phyloP scores from a whole-genome alignment of 176 grass and related monocot genomes.

The Canna indica region DNA sequence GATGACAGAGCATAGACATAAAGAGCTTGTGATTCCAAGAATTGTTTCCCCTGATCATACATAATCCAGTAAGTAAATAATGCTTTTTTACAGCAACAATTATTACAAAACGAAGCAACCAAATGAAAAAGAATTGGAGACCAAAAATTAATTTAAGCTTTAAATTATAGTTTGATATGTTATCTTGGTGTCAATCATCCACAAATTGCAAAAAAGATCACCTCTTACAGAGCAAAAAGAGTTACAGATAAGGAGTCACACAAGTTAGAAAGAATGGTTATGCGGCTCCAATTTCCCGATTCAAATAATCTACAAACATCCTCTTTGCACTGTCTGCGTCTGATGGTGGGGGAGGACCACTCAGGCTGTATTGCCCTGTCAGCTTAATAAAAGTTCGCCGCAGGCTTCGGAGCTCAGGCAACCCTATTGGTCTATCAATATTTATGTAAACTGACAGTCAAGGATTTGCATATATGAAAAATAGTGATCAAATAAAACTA shows the following conservation, averaged over 20 bases:
- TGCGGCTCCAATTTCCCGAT: conserved; percentile 56
- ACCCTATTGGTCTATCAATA: conserved; percentile 56
- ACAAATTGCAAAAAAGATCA: not conserved
- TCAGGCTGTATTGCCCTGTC: conserved; percentile 72
- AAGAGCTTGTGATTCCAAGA: too few relatives aligned
- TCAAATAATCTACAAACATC: conserved; percentile 91
- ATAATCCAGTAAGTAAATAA: not conserved
- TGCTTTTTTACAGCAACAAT: not conserved
- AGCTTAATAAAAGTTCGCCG: conserved; percentile 81
- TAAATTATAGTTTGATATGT: not conserved
- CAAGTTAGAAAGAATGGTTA: not conserved
- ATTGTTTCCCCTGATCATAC: too few relatives aligned
- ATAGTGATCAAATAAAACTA: not conserved
- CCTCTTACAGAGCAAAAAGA: not conserved
- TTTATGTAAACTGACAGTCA: conserved; percentile 63
- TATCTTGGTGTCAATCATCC: not conserved
- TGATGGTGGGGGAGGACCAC: conserved; percentile 66
- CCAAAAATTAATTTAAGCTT: not conserved
- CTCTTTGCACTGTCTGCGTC: conserved; percentile 73
- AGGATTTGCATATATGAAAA: conserved; percentile 14
- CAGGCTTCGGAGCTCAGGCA: conserved; percentile 78
- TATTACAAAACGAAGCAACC: not conserved
- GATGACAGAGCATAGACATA: not conserved
- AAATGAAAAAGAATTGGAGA: not conserved
- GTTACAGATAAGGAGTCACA: not conserved